Percentiles rank a stretch among this genome's conserved stretches.
These are phyloP conservation scores for Saposhnikovia divaricata DNA, from an alignment of 129 eudicot species.

Conservation along the genomic window DNA sequence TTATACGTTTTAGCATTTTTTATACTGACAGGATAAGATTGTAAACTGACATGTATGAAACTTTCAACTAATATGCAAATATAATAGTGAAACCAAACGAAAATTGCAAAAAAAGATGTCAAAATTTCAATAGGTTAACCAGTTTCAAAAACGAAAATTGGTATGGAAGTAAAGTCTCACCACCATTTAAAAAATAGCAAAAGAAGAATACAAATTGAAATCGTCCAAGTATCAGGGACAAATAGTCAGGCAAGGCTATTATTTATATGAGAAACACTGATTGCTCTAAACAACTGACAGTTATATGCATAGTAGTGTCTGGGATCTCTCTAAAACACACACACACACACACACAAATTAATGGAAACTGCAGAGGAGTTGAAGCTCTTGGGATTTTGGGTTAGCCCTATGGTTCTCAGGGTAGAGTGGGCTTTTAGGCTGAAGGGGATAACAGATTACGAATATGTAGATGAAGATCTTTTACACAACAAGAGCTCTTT, in stretches of 20 bases:
- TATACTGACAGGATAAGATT: neutral
- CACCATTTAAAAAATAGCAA: neutral
- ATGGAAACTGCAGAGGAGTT: slow-evolving; percentile 11
- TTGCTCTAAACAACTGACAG: neutral
- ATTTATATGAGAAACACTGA: neutral
- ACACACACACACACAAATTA: neutral
- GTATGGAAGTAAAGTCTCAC: neutral
- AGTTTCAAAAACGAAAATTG: neutral
- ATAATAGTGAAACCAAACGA: neutral
- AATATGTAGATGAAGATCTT: slow-evolving; percentile 21
- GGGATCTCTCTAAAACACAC: neutral
- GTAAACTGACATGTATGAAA: neutral
- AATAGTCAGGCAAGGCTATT: neutral
- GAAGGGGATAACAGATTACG: slow-evolving; percentile 17
- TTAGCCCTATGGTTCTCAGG: slow-evolving; percentile 18
- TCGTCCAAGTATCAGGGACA: neutral
- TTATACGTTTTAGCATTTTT: neutral
- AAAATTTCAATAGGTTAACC: neutral
- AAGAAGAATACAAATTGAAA: neutral
- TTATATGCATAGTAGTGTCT: neutral
- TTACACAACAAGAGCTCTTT: slow-evolving; percentile 15
- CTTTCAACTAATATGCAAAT: neutral
- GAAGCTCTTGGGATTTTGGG: slow-evolving; percentile 25
- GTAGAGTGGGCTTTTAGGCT: slow-evolving; percentile 23
- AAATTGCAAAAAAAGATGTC: neutral